A percentile compares a stretch with the other conserved stretches of the same genome.
Evolutionary conservation across 176 grass and related monocot genomes (phyloP).

Genomic region (Carex parvula): DNA sequence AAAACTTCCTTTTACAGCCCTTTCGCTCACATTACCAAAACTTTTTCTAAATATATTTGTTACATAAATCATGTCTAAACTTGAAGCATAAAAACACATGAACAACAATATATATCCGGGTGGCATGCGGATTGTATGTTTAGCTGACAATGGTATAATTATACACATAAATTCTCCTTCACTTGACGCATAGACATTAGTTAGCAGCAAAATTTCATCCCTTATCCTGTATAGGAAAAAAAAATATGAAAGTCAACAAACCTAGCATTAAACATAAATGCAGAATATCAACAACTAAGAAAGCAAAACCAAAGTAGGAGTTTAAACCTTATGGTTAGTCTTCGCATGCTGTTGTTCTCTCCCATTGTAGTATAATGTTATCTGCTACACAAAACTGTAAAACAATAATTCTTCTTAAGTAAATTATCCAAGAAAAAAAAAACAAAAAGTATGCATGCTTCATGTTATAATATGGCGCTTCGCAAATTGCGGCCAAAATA

Average conservation of each 20-base stretch:
- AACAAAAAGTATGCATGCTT: neutral
- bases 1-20: conserved; percentile 2
- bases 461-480: neutral
- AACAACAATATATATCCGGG: conserved; percentile 19
- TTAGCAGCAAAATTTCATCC: conserved; percentile 59
- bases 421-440: conserved; percentile 16
- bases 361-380: conserved; percentile 14
- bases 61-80: conserved; percentile 17
- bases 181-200: conserved; percentile 11
- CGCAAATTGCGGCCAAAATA: neutral
- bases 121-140: conserved; percentile 33
- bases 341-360: conserved; percentile 34
- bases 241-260: neutral
- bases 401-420: conserved; percentile 19
- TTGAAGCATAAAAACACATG: conserved; percentile 18
- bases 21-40: conserved; percentile 18
- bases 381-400: conserved; percentile 21
- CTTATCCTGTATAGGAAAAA: conserved; percentile 32
- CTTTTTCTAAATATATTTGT: conserved; percentile 15
- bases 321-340: conserved; percentile 56
- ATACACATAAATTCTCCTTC: conserved; percentile 17
- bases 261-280: neutral
- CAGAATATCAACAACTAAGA: neutral
- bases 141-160: conserved; percentile 29
- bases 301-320: conserved; percentile 9